Evolutionary conservation across 768 basidiomycete genomes (phyloP), one percentile per base, ranked within the genome.

Genomic region (Trametes elegans): DNA sequence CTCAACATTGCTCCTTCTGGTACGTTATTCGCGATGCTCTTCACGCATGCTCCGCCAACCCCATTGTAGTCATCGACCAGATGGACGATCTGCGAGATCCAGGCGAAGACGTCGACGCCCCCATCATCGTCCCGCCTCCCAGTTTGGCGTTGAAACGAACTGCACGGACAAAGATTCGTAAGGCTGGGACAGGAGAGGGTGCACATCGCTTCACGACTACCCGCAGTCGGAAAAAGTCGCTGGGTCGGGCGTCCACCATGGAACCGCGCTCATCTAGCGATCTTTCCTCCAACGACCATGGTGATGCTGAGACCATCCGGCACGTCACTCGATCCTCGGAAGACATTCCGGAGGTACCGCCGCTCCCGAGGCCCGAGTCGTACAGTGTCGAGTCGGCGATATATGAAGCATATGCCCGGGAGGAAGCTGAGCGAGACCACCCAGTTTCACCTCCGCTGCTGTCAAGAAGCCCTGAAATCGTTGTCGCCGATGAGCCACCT

Each of bases 101-200:
- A 66, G 81, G 76, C 8, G 93, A 93, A 57, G 92, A 93, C 62
- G 85, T 84, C 5, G 93, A 97, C 70, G 80, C 82, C n/a, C 95
- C 95, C 21, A 90, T 97, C 64, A 90, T 97, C 57, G 83, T 90
- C 18, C 89, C 92, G 40, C 88, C 85, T 23, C 93, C 92, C 1
- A 90, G 90, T 7, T 89, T 86, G 69, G 93, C 94, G 62, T 79
- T 99, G 11, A 88, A 93, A 19, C 88, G 97, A 32, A 83, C 93
- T 9, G 93, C 93, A 4, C 84, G 96, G 13, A 99, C 97, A 1
- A 94, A 93, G 75, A 97, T 98, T 62, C 87, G 96, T 31, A 99
- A 98, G 73, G 77, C 85, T 13, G 81, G 83, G 6, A 78, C 81
- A 13, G 89, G 84, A 21, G 91, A 90, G 70, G 89, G 88, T 10